Evolutionary conservation across 2,329 filamentous ascomycete species (phyloP).

Genomic region (Sarocladium brachiariae): DNA sequence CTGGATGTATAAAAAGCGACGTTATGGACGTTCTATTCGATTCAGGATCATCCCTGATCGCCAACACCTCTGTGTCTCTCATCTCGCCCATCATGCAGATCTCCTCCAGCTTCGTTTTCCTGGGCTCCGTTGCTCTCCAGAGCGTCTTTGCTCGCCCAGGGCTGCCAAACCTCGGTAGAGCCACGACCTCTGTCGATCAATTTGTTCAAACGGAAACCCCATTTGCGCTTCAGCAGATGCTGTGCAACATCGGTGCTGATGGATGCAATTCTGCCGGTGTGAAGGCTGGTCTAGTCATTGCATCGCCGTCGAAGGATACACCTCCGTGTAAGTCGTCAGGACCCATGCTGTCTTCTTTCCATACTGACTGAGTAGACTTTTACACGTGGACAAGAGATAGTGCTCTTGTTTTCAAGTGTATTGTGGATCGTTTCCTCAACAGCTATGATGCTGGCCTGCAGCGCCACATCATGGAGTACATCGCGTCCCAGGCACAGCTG

Average conservation of each 20-base stretch:
- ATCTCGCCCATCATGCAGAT: conserved; percentile 41
- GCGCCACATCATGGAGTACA: conserved; percentile 58
- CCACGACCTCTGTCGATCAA: conserved; percentile 42
- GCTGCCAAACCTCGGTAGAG: conserved; percentile 17
- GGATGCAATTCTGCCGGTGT: conserved; percentile 44
- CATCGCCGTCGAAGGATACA: conserved; percentile 44
- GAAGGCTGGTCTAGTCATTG: conserved; percentile 46
- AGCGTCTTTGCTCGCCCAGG: conserved; percentile 40
- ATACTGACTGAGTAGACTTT: conserved; percentile 47
- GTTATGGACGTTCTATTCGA: conserved; percentile 2
- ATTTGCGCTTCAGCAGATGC: conserved; percentile 42
- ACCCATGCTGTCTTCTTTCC: not conserved
- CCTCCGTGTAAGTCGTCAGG: conserved; percentile 45
- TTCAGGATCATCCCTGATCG: not conserved
- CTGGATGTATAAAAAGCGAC: not conserved
- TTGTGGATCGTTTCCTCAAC: conserved; percentile 59
- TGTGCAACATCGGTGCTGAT: conserved; percentile 52
- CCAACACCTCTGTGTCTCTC: conserved; percentile 16
- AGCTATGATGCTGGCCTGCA: conserved; percentile 53
- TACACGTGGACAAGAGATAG: conserved; percentile 76
- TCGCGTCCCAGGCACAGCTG: conserved; percentile 58
- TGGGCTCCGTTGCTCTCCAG: conserved; percentile 46
- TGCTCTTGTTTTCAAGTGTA: conserved; percentile 60
- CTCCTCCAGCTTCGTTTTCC: conserved; percentile 40
- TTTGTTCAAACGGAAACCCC: conserved; percentile 47